Conservation (phyloP, 441 rosid genomes). For the Pelargonium citronellum region DNA sequence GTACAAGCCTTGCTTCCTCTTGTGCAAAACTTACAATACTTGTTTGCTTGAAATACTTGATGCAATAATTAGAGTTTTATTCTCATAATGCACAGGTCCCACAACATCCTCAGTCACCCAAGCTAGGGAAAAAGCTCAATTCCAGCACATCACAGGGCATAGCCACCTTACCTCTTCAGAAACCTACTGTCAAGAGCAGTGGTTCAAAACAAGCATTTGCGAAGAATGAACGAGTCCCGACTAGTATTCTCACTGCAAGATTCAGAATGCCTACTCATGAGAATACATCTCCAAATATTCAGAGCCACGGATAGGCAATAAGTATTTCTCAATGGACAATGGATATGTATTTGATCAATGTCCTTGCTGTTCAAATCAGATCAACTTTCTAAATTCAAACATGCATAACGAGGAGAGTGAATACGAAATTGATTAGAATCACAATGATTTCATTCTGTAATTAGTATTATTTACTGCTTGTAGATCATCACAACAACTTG, state of each 20-base stretch:
- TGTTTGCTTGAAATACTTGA: no score
- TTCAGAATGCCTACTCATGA: conserved; percentile 25
- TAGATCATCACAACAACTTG: background rate
- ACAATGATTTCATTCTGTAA: conserved; percentile 21
- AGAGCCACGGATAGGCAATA: conserved; percentile 4
- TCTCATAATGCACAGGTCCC: background rate
- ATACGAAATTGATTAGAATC: conserved; percentile 6
- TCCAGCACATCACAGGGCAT: conserved; percentile 18
- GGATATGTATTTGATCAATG: no score
- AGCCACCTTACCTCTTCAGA: conserved; percentile 20
- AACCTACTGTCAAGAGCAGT: conserved; percentile 23
- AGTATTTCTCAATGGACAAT: no score
- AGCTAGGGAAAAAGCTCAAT: conserved; percentile 21
- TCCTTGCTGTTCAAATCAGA: background rate
- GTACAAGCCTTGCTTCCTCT: no score
- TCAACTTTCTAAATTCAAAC: no score
- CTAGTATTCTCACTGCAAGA: conserved; percentile 25
- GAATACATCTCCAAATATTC: conserved; percentile 46
- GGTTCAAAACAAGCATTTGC: conserved; percentile 24
- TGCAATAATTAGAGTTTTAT: no score
- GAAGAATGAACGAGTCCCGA: conserved; percentile 26
- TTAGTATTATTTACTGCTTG: background rate
- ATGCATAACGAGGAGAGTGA: background rate
- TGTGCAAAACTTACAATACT: no score
- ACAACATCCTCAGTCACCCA: conserved; percentile 23